Conservation (phyloP, 2,329 filamentous ascomycete species). For the Aureobasidium sp. region DNA sequence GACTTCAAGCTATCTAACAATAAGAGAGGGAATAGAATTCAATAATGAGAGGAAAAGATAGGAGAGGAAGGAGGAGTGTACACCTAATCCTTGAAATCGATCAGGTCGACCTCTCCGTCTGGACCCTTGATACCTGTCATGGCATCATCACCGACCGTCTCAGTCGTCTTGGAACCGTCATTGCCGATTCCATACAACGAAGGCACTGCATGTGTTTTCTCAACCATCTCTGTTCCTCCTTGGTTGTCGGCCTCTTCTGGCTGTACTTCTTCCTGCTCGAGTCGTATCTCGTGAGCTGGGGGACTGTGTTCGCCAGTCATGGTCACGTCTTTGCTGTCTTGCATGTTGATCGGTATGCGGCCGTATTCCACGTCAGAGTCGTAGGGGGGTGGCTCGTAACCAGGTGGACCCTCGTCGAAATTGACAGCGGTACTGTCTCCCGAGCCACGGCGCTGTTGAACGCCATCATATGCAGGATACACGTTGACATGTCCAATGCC, state of each 20-base stretch:
- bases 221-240: conserved; percentile 20
- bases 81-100: neutral
- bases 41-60: no score
- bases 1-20: neutral
- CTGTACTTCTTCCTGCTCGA: conserved; percentile 8
- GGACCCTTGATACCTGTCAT: neutral
- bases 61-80: neutral
- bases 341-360: neutral
- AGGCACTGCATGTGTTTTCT: conserved; percentile 15
- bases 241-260: neutral
- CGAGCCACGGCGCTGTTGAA: conserved; percentile 6
- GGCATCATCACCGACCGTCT: neutral
- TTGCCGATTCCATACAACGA: neutral
- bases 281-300: conserved; percentile 14
- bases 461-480: conserved; percentile 11
- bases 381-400: neutral
- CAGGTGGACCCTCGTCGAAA: conserved; percentile 3
- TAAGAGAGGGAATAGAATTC: no score
- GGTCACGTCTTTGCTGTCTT: neutral
- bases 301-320: conserved; percentile 9
- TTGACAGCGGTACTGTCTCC: conserved; percentile 16
- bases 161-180: neutral
- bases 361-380: neutral
- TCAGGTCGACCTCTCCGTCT: neutral
- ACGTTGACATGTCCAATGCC: conserved; percentile 6